phyloP scores from a whole-genome alignment of 2,329 filamentous ascomycete species.

The Zymoseptoria pseudotritici region DNA sequence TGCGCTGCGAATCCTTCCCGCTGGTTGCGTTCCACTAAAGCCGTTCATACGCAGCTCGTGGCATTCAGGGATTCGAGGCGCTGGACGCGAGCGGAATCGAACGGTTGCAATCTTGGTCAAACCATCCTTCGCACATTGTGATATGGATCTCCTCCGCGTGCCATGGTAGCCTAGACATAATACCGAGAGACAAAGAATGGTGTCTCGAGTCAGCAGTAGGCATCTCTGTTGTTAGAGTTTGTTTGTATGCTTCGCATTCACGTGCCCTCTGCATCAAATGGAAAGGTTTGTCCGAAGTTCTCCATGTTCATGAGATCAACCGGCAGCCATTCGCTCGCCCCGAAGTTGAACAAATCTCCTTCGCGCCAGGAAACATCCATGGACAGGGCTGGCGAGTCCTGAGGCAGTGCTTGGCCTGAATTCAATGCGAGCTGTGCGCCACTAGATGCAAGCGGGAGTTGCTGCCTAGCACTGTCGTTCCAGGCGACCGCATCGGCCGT shows the following conservation, averaged over 20 bases:
- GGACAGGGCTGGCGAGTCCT: not conserved
- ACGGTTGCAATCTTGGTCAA: not conserved
- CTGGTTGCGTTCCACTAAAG: not conserved
- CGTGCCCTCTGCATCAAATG: not conserved
- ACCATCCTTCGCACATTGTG: not conserved
- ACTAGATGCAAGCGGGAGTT: not conserved
- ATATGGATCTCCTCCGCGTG: not conserved
- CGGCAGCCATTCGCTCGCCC: not conserved
- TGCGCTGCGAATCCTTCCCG: not conserved
- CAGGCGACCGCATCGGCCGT: not conserved
- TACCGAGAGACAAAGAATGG: not conserved
- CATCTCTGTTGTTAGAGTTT: not conserved
- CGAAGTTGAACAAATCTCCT: not conserved
- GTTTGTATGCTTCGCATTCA: not conserved
- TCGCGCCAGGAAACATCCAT: too few species aligned
- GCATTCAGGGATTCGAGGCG: not conserved
- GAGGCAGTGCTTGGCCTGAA: not conserved
- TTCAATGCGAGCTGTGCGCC: not conserved
- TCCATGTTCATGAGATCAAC: not conserved
- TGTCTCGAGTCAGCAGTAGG: not conserved
- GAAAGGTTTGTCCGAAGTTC: not conserved
- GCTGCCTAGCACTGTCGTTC: not conserved
- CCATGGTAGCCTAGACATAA: not conserved
- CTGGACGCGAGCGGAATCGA: too few species aligned
- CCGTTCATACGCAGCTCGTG: not conserved